Percentiles rank a stretch among this genome's conserved stretches.
Conservation (phyloP, 2,329 filamentous ascomycete species). For the Talaromyces sp. region DNA sequence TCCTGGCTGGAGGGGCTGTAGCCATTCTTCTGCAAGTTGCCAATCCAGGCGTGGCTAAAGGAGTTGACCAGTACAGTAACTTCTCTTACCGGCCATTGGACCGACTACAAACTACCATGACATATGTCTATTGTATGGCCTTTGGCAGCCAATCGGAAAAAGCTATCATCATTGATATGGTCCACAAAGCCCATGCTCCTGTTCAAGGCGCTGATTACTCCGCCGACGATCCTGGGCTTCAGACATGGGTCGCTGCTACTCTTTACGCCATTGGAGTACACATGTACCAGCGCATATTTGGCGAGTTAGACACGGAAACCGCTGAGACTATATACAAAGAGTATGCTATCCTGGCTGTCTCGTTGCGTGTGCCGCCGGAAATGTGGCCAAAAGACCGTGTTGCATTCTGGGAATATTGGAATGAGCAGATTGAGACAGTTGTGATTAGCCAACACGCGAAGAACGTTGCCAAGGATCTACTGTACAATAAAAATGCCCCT, state of each 20-base stretch:
- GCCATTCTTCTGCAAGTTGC: constrained; percentile 41
- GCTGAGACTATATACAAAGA: constrained; percentile 25
- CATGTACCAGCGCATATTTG: constrained; percentile 34
- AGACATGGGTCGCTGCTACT: constrained; percentile 40
- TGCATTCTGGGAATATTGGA: constrained; percentile 37
- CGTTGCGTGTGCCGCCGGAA: constrained; percentile 26
- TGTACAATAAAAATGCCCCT: constrained; percentile 24
- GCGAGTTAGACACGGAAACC: constrained; percentile 21
- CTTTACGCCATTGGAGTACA: constrained; percentile 34
- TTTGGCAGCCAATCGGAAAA: constrained; percentile 32
- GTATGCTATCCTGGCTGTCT: constrained; percentile 23
- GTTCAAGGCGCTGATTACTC: constrained; percentile 31
- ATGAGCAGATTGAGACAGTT: constrained; percentile 29
- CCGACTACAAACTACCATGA: constrained; percentile 36
- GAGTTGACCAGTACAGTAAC: constrained; percentile 36
- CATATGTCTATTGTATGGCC: constrained; percentile 37
- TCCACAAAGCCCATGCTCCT: constrained; percentile 30
- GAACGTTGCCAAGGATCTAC: constrained; percentile 23
- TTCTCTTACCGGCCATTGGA: constrained; percentile 34
- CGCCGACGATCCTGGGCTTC: constrained; percentile 34
- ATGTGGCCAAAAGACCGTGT: constrained; percentile 33
- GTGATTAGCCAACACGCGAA: constrained; percentile 28
- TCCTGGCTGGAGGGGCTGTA: constrained; percentile 32
- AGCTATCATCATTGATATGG: constrained; percentile 31
- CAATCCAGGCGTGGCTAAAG: constrained; percentile 34